Evolutionary conservation across 2,329 filamentous ascomycete species (phyloP).

Genomic region (Colletotrichum spinosum): DNA sequence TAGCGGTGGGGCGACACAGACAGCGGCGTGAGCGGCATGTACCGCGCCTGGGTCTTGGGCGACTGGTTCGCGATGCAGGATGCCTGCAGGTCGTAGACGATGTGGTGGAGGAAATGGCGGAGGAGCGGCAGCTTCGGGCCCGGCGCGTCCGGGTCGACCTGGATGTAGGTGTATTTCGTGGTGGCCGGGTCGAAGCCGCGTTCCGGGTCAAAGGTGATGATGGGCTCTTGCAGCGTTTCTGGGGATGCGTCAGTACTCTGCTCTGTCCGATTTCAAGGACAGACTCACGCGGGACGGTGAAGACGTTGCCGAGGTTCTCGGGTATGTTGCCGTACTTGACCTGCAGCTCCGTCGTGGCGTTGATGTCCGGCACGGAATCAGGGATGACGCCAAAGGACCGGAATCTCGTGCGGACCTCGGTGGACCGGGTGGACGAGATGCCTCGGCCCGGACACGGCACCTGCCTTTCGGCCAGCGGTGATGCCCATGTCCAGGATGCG

Average conservation of each 20-base stretch:
- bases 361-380: conserved; percentile 1
- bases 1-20: background rate
- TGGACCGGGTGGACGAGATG: background rate
- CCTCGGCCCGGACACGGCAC: background rate
- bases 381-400: background rate
- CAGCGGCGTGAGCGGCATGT: background rate
- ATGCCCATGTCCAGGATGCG: background rate
- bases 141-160: conserved; percentile 16
- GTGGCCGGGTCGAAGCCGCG: background rate
- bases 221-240: conserved; percentile 5
- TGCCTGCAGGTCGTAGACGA: background rate
- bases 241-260: background rate
- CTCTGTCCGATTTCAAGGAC: background rate
- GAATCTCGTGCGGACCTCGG: background rate
- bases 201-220: conserved; percentile 6
- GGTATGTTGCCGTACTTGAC: conserved; percentile 11
- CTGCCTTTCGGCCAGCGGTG: background rate
- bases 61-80: conserved; percentile 3
- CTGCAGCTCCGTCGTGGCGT: background rate
- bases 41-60: background rate
- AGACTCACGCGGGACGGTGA: background rate
- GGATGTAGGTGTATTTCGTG: conserved; percentile 17
- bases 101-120: background rate
- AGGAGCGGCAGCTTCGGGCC: background rate
- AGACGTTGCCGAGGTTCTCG: conserved; percentile 13